Evolutionary conservation across 257 asterid genomes (phyloP).

Genomic region (Capsicum rhomboideum): DNA sequence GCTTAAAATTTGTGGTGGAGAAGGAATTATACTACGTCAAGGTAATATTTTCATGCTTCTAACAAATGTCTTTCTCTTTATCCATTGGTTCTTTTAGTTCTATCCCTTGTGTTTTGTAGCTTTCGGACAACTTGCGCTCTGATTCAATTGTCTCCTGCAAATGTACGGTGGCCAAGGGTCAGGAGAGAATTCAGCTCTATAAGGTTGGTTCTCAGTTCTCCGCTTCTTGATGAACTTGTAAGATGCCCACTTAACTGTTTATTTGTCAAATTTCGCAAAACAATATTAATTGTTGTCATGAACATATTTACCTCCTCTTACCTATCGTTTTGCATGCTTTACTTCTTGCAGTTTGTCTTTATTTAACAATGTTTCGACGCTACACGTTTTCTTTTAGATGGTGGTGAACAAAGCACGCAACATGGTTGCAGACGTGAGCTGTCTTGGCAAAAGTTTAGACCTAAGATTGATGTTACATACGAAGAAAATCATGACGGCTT

Average conservation of each 20-base stretch:
- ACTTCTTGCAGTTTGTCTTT: background rate
- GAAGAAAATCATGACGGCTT: slow-evolving; percentile 18
- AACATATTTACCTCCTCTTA: background rate
- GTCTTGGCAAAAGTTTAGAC: slow-evolving; percentile 34
- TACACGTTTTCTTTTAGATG: slow-evolving; percentile 8
- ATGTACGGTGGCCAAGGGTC: slow-evolving; percentile 21
- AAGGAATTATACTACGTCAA: slow-evolving; percentile 29
- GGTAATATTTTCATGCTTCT: slow-evolving; percentile 16
- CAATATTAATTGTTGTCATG: background rate
- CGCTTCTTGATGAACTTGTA: background rate
- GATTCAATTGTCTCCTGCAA: slow-evolving; percentile 38
- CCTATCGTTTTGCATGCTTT: background rate
- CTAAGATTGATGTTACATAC: slow-evolving; percentile 40
- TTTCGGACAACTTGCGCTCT: slow-evolving; percentile 30
- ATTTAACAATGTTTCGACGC: background rate
- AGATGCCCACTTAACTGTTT: background rate
- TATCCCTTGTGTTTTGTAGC: slow-evolving; percentile 13
- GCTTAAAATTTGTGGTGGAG: slow-evolving; percentile 16
- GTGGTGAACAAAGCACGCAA: slow-evolving; percentile 36
- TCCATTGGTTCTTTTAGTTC: background rate
- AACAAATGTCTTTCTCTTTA: background rate
- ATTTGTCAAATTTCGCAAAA: background rate
- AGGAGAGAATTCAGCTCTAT: slow-evolving; percentile 23
- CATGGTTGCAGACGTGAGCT: slow-evolving; percentile 39
- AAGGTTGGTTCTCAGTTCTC: slow-evolving; percentile 26